phyloP scores from a whole-genome alignment of 352 stramenopile species.

The Phytophthora tentaculata region DNA sequence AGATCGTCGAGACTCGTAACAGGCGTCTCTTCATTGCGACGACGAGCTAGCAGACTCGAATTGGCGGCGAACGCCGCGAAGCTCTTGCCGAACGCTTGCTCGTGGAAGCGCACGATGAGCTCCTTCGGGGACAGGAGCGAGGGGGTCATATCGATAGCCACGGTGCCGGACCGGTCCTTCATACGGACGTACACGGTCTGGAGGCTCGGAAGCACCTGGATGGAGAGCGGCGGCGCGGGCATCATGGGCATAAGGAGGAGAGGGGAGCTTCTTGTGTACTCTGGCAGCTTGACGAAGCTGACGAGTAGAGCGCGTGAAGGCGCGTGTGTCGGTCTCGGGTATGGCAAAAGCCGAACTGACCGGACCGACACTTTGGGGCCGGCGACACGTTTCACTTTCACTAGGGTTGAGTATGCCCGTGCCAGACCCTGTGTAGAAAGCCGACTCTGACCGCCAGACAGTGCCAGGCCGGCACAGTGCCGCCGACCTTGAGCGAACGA shows the following conservation, averaged over 20 bases:
- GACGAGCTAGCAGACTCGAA: slow-evolving; percentile 53
- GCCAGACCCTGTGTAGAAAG: slow-evolving; percentile 35
- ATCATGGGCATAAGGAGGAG: slow-evolving; percentile 47
- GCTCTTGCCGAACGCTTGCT: slow-evolving; percentile 73
- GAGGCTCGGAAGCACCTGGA: slow-evolving; percentile 52
- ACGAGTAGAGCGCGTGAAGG: slow-evolving; percentile 11
- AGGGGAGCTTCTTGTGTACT: slow-evolving; percentile 14
- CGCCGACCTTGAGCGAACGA: slow-evolving; percentile 4
- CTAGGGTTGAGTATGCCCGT: slow-evolving; percentile 29
- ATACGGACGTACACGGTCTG: slow-evolving; percentile 74
- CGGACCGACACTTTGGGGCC: slow-evolving; percentile 7
- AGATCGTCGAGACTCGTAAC: slow-evolving; percentile 55
- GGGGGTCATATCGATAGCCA: slow-evolving; percentile 60
- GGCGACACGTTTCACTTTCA: slow-evolving; percentile 29
- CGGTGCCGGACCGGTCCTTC: slow-evolving; percentile 68
- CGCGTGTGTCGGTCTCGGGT: slow-evolving; percentile 7
- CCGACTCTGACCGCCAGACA: slow-evolving; percentile 11
- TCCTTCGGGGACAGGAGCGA: slow-evolving; percentile 42
- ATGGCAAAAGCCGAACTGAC: slow-evolving; percentile 43
- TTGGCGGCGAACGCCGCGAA: slow-evolving; percentile 67
- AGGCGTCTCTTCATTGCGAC: slow-evolving; percentile 49
- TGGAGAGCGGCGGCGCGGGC: slow-evolving; percentile 38
- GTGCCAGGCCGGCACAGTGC: too few species aligned
- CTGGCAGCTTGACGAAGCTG: slow-evolving; percentile 18
- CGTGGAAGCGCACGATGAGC: slow-evolving; percentile 74